Base-by-base conservation (phyloP, 805 yeast genomes). In the Hanseniaspora occidentalis region DNA sequence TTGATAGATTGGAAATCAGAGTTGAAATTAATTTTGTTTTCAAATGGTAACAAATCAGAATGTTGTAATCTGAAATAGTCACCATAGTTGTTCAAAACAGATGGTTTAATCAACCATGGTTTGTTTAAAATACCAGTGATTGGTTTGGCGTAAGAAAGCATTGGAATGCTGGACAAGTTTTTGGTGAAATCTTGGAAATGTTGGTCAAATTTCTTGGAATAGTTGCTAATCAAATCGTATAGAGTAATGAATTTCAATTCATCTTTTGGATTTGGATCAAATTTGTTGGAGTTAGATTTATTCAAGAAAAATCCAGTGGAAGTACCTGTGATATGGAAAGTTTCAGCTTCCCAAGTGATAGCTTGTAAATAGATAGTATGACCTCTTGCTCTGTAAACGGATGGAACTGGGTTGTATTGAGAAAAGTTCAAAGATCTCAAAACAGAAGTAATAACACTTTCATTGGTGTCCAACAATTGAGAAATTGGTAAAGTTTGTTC, bases 371-470 rank as follows among this genome's bases (percentile, higher is more conserved):
- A 89, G 43, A 81, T 65, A 50, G 88, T 66, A 53, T 88, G 95
- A 20, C 97, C 97, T 54, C 70, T 71, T n/a, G 62, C 43, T 49
- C 65, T 71, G 54, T 71, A 74, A 39, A 66, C 62, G 14, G 79
- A 65, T 23, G 89, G 79, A 11, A 85, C 85, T 3, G 96, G 95
- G 47, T 83, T 79, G 92, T 95, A 89, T 40, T 75, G 73, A 11
- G 95, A 83, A 38, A 85, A 57, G 40, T 68, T 72, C 45, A 92
- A 61, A 7, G 89, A 81, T 40, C 70, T 67, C 14, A 74, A 64
- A 42, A 64, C 58, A 25, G 69, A 67, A 1, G 58, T 50, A 18
- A 58, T 50, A 13, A 58, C 42, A 33, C 43, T 14, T 4, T 29
- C 18, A 4, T 16, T 29, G 1, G 56, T 43, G 20, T 47, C 42